Conservation (phyloP, 495 filamentous ascomycete species). For the Tetracladium setigerum region DNA sequence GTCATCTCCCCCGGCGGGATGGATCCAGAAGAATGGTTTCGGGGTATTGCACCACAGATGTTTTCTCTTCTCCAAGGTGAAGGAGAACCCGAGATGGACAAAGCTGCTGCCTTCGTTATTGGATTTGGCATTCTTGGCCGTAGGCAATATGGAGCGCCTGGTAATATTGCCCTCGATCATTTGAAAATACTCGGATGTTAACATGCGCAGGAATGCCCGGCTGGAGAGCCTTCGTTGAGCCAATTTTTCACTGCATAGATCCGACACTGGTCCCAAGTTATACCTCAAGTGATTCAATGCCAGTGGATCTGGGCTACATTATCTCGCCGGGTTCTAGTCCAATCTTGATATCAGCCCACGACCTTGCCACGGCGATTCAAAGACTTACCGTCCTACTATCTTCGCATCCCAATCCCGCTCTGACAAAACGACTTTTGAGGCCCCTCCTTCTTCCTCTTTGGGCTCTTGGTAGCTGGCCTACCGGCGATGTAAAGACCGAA, state of each 20-base stretch:
- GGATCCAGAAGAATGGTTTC: constrained; percentile 50
- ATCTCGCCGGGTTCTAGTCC: neutral
- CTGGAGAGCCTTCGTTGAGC: constrained; percentile 60
- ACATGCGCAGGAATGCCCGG: constrained; percentile 49
- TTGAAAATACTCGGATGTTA: neutral
- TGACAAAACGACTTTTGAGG: constrained; percentile 61
- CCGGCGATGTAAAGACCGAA: constrained; percentile 16
- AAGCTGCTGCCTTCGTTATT: constrained; percentile 63
- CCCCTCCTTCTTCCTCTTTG: constrained; percentile 62
- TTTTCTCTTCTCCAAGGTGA: constrained; percentile 57
- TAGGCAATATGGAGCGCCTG: constrained; percentile 58
- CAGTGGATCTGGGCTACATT: no score
- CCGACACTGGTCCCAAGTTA: constrained; percentile 31
- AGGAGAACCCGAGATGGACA: constrained; percentile 55
- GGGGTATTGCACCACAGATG: constrained; percentile 57
- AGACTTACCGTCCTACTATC: constrained; percentile 50
- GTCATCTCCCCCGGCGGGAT: constrained; percentile 53
- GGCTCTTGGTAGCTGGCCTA: constrained; percentile 52
- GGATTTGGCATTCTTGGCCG: constrained; percentile 66
- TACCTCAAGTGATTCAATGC: constrained; percentile 1
- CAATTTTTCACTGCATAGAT: constrained; percentile 53
- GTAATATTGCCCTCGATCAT: constrained; percentile 24
- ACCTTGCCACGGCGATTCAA: constrained; percentile 41
- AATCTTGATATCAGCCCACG: constrained; percentile 26
- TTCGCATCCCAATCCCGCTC: constrained; percentile 64